Conservation (phyloP, 805 yeast species). For the Deakozyma indianensis region DNA sequence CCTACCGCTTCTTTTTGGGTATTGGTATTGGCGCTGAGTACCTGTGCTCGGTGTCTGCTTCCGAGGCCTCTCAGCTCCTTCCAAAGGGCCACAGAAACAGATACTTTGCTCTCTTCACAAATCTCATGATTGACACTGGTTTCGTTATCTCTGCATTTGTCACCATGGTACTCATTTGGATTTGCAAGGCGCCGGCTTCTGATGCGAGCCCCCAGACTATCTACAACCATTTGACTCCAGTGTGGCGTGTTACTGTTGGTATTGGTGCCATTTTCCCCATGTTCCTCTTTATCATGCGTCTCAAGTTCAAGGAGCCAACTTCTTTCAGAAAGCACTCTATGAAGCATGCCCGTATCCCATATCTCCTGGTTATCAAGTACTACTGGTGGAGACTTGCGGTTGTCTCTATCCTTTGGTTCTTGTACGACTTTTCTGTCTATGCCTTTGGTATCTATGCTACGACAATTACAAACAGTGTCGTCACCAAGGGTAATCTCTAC, state of each 20-base stretch:
- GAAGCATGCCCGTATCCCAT: slow-evolving; percentile 47
- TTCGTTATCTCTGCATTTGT: slow-evolving; percentile 75
- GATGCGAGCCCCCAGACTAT: slow-evolving; percentile 6
- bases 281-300: slow-evolving; percentile 60
- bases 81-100: slow-evolving; percentile 80
- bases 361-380: slow-evolving; percentile 52
- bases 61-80: slow-evolving; percentile 71
- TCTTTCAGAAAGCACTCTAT: slow-evolving; percentile 58
- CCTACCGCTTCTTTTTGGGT: slow-evolving; percentile 78
- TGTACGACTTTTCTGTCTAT: slow-evolving; percentile 78
- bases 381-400: slow-evolving; percentile 70
- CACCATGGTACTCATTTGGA: slow-evolving; percentile 76
- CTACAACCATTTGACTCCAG: slow-evolving; percentile 52
- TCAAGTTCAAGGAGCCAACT: slow-evolving; percentile 60
- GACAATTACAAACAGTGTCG: slow-evolving; percentile 47
- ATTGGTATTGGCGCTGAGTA: slow-evolving; percentile 91
- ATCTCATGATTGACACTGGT: slow-evolving; percentile 75
- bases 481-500: slow-evolving; percentile 46
- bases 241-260: slow-evolving; percentile 88
- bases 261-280: slow-evolving; percentile 83
- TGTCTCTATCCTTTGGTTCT: slow-evolving; percentile 74
- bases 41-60: slow-evolving; percentile 85
- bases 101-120: slow-evolving; percentile 81
- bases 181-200: slow-evolving; percentile 33
- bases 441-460: slow-evolving; percentile 80